A percentile compares a stretch with the other conserved stretches of the same genome.
Evolutionary conservation across 2,329 filamentous ascomycete species (phyloP).

Genomic region (Fusarium austroafricanum): DNA sequence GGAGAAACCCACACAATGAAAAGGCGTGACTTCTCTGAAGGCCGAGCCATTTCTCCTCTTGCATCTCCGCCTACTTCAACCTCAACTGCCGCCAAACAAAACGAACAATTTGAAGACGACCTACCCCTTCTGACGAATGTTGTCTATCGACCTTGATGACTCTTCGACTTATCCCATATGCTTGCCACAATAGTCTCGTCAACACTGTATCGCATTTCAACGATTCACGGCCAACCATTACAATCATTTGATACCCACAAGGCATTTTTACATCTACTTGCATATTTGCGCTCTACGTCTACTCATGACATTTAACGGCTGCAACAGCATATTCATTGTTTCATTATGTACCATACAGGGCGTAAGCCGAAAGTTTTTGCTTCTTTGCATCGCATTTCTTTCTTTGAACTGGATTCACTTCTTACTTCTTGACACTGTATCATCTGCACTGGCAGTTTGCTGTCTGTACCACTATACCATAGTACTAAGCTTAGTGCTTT

Average conservation of each 20-base stretch:
- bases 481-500: conserved; percentile 13
- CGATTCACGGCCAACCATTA: conserved; percentile 45
- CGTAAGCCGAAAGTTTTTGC: conserved; percentile 12
- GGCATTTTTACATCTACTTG: conserved; percentile 19
- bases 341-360: conserved; percentile 28
- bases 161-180: conserved; percentile 4
- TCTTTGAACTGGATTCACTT: neutral
- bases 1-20: conserved; percentile 27
- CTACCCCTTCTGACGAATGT: conserved; percentile 61
- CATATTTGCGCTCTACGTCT: conserved; percentile 15
- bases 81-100: conserved; percentile 19
- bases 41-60: conserved; percentile 45
- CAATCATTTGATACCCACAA: conserved; percentile 46
- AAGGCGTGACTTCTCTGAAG: conserved; percentile 43
- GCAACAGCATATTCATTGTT: conserved; percentile 36
- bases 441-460: conserved; percentile 9
- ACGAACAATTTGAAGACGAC: conserved; percentile 46
- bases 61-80: conserved; percentile 50
- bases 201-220: conserved; percentile 28
- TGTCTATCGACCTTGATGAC: conserved; percentile 59
- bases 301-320: conserved; percentile 38
- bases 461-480: conserved; percentile 10
- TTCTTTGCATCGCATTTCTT: conserved; percentile 5
- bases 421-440: neutral
- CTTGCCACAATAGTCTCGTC: conserved; percentile 17